Percentiles rank a stretch among this genome's conserved stretches.
These are phyloP conservation scores for Lichtheimia ornata DNA, from an alignment of 371 early-diverging fungal genomes.

Conservation along the genomic window DNA sequence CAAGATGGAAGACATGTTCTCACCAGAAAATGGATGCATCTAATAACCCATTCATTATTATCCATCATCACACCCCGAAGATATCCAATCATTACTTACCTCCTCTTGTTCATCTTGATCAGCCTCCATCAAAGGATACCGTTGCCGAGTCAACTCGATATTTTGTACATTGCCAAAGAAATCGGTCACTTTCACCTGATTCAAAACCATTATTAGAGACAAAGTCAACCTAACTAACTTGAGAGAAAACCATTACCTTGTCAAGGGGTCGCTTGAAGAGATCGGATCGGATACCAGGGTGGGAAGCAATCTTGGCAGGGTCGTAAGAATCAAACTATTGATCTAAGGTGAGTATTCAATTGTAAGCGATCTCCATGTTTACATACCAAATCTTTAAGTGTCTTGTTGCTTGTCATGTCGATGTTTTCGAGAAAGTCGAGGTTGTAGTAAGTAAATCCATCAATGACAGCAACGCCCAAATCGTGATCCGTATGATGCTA, in stretches of 20 bases:
- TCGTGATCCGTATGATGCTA: slow-evolving; percentile 88
- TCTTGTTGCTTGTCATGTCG: slow-evolving; percentile 73
- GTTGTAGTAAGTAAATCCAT: slow-evolving; percentile 93
- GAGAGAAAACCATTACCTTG: slow-evolving; percentile 39
- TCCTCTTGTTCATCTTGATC: slow-evolving; percentile 1
- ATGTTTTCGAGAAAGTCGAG: slow-evolving; percentile 88
- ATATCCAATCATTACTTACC: not conserved
- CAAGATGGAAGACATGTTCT: not conserved
- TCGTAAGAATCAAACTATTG: slow-evolving; percentile 79
- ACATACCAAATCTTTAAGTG: slow-evolving; percentile 73
- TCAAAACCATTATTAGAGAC: not conserved
- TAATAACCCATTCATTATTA: too few relatives aligned
- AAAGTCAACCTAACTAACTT: not conserved
- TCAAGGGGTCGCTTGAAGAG: slow-evolving; percentile 74
- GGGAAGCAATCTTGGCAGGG: slow-evolving; percentile 70
- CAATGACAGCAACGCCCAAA: slow-evolving; percentile 95
- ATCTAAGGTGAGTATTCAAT: not conserved
- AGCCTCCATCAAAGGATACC: slow-evolving; percentile 31
- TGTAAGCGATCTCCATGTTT: not conserved
- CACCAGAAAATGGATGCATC: not conserved
- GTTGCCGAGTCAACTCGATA: slow-evolving; percentile 71
- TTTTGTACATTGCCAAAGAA: slow-evolving; percentile 94
- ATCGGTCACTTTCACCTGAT: slow-evolving; percentile 81
- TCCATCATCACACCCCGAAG: not conserved
- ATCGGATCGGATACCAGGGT: slow-evolving; percentile 84